phyloP scores from a whole-genome alignment of 1,139 yeast genomes.

The Suhomyces bribrorum region DNA sequence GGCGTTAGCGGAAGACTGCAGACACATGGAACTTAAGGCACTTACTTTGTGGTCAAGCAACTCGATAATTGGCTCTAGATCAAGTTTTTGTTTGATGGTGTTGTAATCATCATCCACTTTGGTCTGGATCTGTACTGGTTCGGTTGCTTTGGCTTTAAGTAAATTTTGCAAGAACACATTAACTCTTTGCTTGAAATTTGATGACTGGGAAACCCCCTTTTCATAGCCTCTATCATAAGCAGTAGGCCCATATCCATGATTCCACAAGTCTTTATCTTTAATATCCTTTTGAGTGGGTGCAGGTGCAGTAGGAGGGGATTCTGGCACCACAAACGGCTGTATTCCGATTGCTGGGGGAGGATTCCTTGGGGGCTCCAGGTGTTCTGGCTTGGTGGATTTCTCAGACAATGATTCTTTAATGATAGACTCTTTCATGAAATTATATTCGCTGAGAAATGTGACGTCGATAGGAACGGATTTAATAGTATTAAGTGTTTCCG shows the following conservation, averaged over 20 bases:
- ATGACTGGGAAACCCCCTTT: conserved; percentile 34
- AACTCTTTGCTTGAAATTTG: conserved; percentile 23
- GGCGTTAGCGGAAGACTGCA: conserved; percentile 29
- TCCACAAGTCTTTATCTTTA: conserved; percentile 14
- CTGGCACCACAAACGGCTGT: conserved; percentile 28
- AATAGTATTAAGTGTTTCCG: conserved; percentile 23
- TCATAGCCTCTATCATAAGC: conserved; percentile 41
- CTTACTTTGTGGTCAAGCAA: conserved; percentile 32
- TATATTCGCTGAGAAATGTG: conserved; percentile 26
- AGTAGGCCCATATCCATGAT: conserved; percentile 31
- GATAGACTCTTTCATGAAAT: conserved; percentile 4
- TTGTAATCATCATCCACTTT: conserved; percentile 37
- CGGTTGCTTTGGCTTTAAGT: neutral
- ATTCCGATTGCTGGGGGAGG: conserved; percentile 24
- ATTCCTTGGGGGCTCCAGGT: neutral
- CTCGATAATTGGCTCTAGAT: conserved; percentile 35
- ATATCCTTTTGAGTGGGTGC: neutral
- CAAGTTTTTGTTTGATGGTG: conserved; percentile 35
- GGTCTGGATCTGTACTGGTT: too few relatives aligned
- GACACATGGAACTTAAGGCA: conserved; percentile 30
- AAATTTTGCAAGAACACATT: conserved; percentile 12
- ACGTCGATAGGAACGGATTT: conserved; percentile 32
- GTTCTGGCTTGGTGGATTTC: too few relatives aligned
- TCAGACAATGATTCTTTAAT: neutral
- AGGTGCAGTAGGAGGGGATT: neutral